These are phyloP conservation scores for Claviceps fusiformis DNA, from an alignment of 2,329 filamentous ascomycete species.

Conservation along the genomic window DNA sequence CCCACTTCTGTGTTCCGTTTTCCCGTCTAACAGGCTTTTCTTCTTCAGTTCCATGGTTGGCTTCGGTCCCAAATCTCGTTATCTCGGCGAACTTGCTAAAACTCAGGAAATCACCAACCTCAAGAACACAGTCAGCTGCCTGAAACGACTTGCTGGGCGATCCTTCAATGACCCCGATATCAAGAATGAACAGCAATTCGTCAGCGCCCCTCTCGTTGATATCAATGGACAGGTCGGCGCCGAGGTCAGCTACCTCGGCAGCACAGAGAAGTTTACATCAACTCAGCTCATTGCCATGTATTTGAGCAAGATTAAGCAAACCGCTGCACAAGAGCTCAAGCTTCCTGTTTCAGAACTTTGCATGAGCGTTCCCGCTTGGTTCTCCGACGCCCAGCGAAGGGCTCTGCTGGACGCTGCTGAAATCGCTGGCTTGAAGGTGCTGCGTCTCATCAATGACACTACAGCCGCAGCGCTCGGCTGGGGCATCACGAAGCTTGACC, in stretches of 20 bases:
- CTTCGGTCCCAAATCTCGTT: constrained; percentile 87
- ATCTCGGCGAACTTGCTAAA: constrained; percentile 90
- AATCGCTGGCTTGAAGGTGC: constrained; percentile 81
- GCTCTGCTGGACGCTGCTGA: constrained; percentile 82
- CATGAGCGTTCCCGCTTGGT: constrained; percentile 91
- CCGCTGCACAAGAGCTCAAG: constrained; percentile 74
- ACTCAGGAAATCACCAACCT: constrained; percentile 98
- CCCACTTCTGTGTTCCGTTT: neutral
- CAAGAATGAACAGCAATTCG: constrained; percentile 80
- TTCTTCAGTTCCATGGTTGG: constrained; percentile 68
- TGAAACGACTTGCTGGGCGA: constrained; percentile 88
- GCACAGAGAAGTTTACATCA: constrained; percentile 91
- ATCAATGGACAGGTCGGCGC: constrained; percentile 89
- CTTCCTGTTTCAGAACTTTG: constrained; percentile 87
- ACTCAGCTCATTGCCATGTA: constrained; percentile 93
- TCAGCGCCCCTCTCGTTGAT: constrained; percentile 76
- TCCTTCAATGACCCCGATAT: constrained; percentile 81
- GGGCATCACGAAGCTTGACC: constrained; percentile 94
- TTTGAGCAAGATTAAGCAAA: constrained; percentile 86
- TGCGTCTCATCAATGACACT: constrained; percentile 94
- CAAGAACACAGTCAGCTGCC: constrained; percentile 90
- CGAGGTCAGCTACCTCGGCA: constrained; percentile 82
- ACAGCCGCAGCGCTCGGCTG: constrained; percentile 92
- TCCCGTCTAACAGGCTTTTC: neutral
- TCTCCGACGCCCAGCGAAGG: constrained; percentile 86